Evolutionary conservation across 352 stramenopile genomes (phyloP).

Genomic region (Phytophthora podocarpi): DNA sequence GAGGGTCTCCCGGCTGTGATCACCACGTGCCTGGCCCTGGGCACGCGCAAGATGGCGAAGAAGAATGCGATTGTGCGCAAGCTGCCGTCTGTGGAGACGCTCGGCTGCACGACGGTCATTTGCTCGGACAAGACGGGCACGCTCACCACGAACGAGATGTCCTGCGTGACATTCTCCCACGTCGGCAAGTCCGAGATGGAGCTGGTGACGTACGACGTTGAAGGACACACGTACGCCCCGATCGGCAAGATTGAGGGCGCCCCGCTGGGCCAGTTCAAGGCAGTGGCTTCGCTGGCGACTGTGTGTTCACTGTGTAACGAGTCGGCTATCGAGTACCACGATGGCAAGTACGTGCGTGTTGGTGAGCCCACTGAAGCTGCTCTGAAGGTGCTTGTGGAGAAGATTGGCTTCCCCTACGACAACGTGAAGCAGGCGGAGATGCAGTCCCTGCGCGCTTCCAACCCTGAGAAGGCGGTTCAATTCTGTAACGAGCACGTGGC

Average conservation of each 20-base stretch:
- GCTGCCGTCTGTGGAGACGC: conserved; percentile 97
- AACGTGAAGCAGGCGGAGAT: conserved; percentile 66
- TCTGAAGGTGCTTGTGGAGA: conserved; percentile 94
- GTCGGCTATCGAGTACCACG: conserved; percentile 89
- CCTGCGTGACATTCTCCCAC: conserved; percentile 82
- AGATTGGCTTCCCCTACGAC: conserved; percentile 91
- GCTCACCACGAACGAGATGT: conserved; percentile 99
- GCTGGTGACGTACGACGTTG: conserved; percentile 90
- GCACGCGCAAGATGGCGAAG: conserved; percentile 96
- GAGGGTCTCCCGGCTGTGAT: conserved; percentile 99
- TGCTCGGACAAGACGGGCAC: conserved; percentile 96
- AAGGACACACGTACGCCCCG: conserved; percentile 94
- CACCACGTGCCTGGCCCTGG: conserved; percentile 96
- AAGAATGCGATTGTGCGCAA: conserved; percentile 99
- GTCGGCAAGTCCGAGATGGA: conserved; percentile 67
- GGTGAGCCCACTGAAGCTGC: conserved; percentile 98
- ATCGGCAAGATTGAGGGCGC: conserved; percentile 72
- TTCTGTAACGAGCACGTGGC: conserved; percentile 86
- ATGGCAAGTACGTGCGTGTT: conserved; percentile 90
- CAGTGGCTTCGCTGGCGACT: conserved; percentile 84
- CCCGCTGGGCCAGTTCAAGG: conserved; percentile 64
- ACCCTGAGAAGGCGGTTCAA: conserved; percentile 78
- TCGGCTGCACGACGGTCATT: conserved; percentile 96
- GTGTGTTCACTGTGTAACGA: conserved; percentile 98
- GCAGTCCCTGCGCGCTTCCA: conserved; percentile 52